Evolutionary conservation across 805 yeast genomes (phyloP), one percentile per base, ranked within the genome.

Genomic region (Spathaspora arborariae): DNA sequence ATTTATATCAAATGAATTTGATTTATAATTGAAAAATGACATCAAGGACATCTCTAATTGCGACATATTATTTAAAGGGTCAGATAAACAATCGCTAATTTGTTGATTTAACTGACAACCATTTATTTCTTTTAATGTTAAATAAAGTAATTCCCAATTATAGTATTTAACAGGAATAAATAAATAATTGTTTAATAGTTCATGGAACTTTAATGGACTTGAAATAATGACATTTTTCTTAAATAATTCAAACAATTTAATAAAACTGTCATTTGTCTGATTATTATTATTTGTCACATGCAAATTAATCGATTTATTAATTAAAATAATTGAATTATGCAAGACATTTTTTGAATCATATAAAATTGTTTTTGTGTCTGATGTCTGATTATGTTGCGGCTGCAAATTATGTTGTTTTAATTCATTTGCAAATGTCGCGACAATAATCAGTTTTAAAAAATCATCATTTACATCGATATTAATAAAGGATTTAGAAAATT

Each of bases 261-360:
- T n/a, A 34, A 27, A 34, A 21, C 34, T 13, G 36, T 45, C 40
- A 40, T 38, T 10, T 18, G n/a, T n/a, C n/a, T n/a, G n/a, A n/a
- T 20, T 9, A 26, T 27, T 18, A 24, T 4, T 18, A 18, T 15
- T 21, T 16, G 44, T 20, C 8, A 21, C 11, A 22, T 57, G 52
- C 24, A 39, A 19, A 39, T 49, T 49, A 52, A 62, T 53, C 18
- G 70, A 68, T 54, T 75, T 78, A 52, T 78, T 79, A 7, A 78
- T 70, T 53, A 79, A 65, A 13, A 80, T 79, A 16, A 79, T 74
- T 0, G 81, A 69, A 55, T 79, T 78, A 51, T 80, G 84, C 8
- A 80, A 57, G 21, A 67, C 64, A 49, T 72, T 68, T 42, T 69
- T 69, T 51, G 69, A 65, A 30, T 72, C 57, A 48, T 52, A 70